Percentiles rank a stretch among this genome's conserved stretches.
Conservation (phyloP, 2,329 filamentous ascomycete genomes). For the Monosporascus sp. region DNA sequence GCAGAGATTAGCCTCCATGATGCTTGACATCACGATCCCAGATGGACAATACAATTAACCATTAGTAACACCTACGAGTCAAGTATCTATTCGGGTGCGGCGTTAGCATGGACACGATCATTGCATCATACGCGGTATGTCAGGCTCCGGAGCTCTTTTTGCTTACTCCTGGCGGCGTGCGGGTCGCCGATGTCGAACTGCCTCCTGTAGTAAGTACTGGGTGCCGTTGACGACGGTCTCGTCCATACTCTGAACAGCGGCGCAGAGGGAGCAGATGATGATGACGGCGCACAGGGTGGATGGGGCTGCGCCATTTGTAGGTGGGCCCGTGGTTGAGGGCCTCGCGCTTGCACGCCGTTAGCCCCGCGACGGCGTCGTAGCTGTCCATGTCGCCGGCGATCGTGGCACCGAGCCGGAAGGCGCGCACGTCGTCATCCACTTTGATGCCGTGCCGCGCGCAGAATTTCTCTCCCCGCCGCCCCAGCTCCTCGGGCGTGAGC, state of each 20-base stretch:
- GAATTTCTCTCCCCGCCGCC: constrained; percentile 52
- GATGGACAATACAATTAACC: constrained; percentile 18
- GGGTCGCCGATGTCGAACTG: constrained; percentile 56
- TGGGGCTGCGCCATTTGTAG: constrained; percentile 66
- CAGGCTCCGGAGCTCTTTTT: not conserved
- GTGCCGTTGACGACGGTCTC: constrained; percentile 66
- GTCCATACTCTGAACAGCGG: constrained; percentile 68
- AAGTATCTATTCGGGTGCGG: constrained; percentile 30
- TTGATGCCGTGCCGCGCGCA: constrained; percentile 50
- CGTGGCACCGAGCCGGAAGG: constrained; percentile 55
- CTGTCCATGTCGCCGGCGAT: constrained; percentile 48
- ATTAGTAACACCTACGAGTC: constrained; percentile 60
- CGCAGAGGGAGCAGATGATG: constrained; percentile 38
- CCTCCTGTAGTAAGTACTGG: constrained; percentile 57
- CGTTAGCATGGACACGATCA: not conserved
- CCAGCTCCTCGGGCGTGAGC: constrained; percentile 40
- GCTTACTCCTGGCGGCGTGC: constrained; percentile 34
- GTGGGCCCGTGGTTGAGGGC: constrained; percentile 56
- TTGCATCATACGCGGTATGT: not conserved
- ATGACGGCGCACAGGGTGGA: constrained; percentile 61
- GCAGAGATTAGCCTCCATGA: not conserved
- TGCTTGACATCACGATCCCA: too few relatives aligned
- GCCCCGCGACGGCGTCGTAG: constrained; percentile 44
- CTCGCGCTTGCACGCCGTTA: constrained; percentile 53
- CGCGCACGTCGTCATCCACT: constrained; percentile 50